Base-by-base conservation (phyloP, 1,284 basidiomycete species). In the Tilletiaria anomala region DNA sequence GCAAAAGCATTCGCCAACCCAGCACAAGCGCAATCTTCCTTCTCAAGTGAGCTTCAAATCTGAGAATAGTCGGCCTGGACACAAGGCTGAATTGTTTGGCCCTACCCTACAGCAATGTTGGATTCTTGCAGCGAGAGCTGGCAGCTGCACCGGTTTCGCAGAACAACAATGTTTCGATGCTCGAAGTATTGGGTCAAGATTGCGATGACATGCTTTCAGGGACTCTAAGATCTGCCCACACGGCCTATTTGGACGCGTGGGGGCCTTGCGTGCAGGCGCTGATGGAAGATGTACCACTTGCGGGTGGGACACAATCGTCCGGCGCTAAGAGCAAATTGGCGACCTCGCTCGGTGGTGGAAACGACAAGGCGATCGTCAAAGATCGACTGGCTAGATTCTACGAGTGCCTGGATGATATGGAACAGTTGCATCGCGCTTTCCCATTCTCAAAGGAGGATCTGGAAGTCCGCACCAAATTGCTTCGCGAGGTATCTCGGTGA, bases 341-440 rank as follows among this genome's bases (percentile, higher is more conserved):
- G 22, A 29, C 22, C 8, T 49, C 51, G 3, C 49, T 60, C 8
- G 59, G 59, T 4, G 51, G 50, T 1, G 49, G 47, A 3, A 40
- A 39, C 3, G 56, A 63, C 40, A 58, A 56, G 48, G 51, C 53
- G 17, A 51, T 53, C 35, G 52, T 56, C 39, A 63, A 63, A 41
- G 60, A 63, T 18, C 44, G 57, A 8, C 62, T 63, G 29, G 53
- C 58, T 17, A 53, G 50, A 32, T 61, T 61, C 42, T 61, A 55
- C 45, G 58, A 61, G 12, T 45, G 47, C 18, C 40, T 61, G 2
- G 58, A 61, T 32, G 58, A 61, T 31, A 34, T 61, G 15, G 56
- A 59, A 36, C 20, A 53, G 3, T 33, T 61, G 21, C 58, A 61
- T 35, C 47, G 53, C n/a, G 58, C 58, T 2, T 61, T 55, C 44